These are phyloP conservation scores for Cnidoscolus chayamansa DNA, from an alignment of 441 rosid genomes.

Conservation along the genomic window DNA sequence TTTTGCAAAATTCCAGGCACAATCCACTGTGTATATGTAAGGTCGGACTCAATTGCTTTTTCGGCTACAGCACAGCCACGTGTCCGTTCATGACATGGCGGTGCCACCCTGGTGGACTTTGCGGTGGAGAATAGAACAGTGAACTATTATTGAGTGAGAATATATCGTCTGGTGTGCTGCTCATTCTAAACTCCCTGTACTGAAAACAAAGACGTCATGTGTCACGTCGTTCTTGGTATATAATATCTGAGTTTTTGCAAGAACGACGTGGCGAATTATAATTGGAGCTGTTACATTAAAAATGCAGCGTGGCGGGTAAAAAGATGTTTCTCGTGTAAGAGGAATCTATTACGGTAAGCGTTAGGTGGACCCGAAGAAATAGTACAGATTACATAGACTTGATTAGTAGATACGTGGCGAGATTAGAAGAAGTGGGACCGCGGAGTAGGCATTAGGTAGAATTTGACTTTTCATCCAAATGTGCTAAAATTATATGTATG, in stretches of 20 bases:
- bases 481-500: neutral
- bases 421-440: neutral
- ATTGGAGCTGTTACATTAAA: neutral
- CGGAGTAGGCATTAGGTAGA: neutral
- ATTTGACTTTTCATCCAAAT: slow-evolving; percentile 9
- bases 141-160: neutral
- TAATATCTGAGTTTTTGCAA: too few relatives aligned
- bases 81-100: slow-evolving; percentile 10
- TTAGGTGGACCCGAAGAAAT: slow-evolving; percentile 3
- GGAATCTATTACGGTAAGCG: slow-evolving; percentile 1
- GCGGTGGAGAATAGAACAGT: neutral
- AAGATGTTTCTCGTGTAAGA: neutral
- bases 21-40: neutral
- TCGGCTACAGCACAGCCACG: slow-evolving; percentile 20
- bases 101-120: slow-evolving; percentile 9
- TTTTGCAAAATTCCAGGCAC: neutral
- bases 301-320: too few relatives aligned
- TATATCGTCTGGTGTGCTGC: neutral
- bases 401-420: slow-evolving; percentile 17
- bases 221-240: neutral
- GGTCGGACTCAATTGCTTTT: slow-evolving; percentile 18
- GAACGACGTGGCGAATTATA: neutral
- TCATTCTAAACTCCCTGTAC: neutral
- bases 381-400: neutral
- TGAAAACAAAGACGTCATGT: neutral